Evolutionary conservation across 345 rosid genomes (phyloP).

Genomic region (Pistacia vera): DNA sequence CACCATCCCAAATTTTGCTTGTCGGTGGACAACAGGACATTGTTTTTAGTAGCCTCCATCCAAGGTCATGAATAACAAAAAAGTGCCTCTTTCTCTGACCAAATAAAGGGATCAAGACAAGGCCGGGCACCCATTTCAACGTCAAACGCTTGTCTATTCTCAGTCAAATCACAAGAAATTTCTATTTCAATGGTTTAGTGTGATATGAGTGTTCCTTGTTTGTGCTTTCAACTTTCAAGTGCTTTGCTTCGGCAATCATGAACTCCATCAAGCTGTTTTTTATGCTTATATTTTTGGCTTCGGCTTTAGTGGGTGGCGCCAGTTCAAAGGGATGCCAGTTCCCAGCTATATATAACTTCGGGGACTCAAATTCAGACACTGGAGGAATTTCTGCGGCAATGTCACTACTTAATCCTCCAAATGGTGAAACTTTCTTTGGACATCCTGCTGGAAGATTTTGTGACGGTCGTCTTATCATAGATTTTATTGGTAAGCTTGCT

Average conservation of each 20-base stretch:
- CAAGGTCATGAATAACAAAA: no score
- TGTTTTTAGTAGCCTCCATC: no score
- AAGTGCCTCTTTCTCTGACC: no score
- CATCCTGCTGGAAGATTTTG: constrained; percentile 62
- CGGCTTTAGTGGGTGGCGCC: constrained; percentile 2
- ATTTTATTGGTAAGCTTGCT: constrained; percentile 26
- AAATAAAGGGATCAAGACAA: no score
- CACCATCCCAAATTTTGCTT: no score
- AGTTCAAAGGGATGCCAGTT: constrained; percentile 30
- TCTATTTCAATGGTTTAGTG: no score
- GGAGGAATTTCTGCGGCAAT: constrained; percentile 68
- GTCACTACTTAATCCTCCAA: constrained; percentile 49
- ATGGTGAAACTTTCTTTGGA: constrained; percentile 73
- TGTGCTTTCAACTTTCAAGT: no score
- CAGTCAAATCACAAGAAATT: no score
- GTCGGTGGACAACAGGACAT: no score
- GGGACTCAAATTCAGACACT: constrained; percentile 80
- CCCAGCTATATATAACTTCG: constrained; percentile 66
- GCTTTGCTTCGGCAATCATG: background rate
- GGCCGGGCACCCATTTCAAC: no score
- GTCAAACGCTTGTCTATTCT: no score
- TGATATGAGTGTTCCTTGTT: no score
- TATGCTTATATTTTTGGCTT: constrained; percentile 25
- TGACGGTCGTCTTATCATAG: constrained; percentile 71
- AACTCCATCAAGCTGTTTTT: background rate